Conservation (phyloP, 345 rosid genomes). For the Lepidium aucheri region DNA sequence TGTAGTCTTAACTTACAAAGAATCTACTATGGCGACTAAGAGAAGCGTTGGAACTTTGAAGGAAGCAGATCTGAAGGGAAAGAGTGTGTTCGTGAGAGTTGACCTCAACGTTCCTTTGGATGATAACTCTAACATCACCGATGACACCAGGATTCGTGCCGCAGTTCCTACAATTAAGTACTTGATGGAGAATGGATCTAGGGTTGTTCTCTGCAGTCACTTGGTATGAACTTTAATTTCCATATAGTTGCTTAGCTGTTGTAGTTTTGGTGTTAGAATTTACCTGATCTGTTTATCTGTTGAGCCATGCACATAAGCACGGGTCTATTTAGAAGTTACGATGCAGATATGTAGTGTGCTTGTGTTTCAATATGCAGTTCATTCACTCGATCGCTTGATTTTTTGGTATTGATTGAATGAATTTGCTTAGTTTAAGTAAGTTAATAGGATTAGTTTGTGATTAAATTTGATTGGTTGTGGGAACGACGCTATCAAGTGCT, state of each 20-base stretch:
- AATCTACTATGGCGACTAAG: constrained; percentile 69
- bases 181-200: constrained; percentile 79
- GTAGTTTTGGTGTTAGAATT: background rate
- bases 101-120: constrained; percentile 94
- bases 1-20: constrained; percentile 21
- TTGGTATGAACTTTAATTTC: constrained; percentile 39
- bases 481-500: background rate
- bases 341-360: too few relatives aligned
- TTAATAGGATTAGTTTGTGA: background rate
- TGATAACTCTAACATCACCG: constrained; percentile 84
- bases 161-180: constrained; percentile 97
- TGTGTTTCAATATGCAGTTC: background rate
- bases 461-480: background rate
- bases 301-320: background rate
- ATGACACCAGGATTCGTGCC: constrained; percentile 89
- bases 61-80: constrained; percentile 80
- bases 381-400: background rate
- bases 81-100: constrained; percentile 89
- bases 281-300: background rate
- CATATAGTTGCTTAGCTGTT: background rate
- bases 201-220: constrained; percentile 93
- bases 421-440: too few relatives aligned
- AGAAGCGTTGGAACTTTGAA: constrained; percentile 84
- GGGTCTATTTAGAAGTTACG: background rate
- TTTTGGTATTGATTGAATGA: background rate